These are phyloP conservation scores for Chlorella ohadii DNA, from an alignment of 139 green algal species.

Conservation along the genomic window DNA sequence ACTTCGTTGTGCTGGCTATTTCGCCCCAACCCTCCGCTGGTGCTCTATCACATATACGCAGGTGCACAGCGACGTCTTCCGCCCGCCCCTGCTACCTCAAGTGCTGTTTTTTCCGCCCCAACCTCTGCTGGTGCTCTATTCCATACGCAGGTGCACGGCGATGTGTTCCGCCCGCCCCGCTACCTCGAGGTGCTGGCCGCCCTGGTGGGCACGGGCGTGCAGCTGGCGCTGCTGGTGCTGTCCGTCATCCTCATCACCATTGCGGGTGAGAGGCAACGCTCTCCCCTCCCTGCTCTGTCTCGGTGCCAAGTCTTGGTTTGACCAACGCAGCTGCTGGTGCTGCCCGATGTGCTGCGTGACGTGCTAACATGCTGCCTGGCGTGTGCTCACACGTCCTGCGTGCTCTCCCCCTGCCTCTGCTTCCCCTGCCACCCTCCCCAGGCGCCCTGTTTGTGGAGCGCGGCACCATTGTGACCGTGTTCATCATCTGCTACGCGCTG, in stretches of 20 bases:
- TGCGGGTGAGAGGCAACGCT: slow-evolving; percentile 50
- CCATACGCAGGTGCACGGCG: slow-evolving; percentile 82
- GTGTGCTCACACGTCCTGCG: no score
- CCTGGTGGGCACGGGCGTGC: slow-evolving; percentile 78
- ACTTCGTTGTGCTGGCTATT: slow-evolving; percentile 85
- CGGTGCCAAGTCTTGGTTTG: no score
- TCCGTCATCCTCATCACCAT: slow-evolving; percentile 94
- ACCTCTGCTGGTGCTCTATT: neutral
- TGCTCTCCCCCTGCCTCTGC: no score
- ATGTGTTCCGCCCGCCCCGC: slow-evolving; percentile 93
- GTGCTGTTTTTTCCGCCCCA: no score
- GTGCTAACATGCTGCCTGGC: no score
- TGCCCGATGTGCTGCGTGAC: no score
- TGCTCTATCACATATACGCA: no score
- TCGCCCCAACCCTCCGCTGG: no score
- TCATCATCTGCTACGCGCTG: slow-evolving; percentile 95
- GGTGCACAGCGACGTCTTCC: no score
- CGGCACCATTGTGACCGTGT: slow-evolving; percentile 92
- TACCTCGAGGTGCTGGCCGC: slow-evolving; percentile 83
- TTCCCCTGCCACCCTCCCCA: neutral
- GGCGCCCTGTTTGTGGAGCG: slow-evolving; percentile 75
- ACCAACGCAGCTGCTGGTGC: no score
- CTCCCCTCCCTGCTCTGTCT: no score
- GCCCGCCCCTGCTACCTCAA: no score
- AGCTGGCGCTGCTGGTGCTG: slow-evolving; percentile 88